A percentile compares a stretch with the other conserved stretches of the same genome.
Conservation (phyloP, 805 yeast genomes). For the Cyberlindnera misumaiensis region DNA sequence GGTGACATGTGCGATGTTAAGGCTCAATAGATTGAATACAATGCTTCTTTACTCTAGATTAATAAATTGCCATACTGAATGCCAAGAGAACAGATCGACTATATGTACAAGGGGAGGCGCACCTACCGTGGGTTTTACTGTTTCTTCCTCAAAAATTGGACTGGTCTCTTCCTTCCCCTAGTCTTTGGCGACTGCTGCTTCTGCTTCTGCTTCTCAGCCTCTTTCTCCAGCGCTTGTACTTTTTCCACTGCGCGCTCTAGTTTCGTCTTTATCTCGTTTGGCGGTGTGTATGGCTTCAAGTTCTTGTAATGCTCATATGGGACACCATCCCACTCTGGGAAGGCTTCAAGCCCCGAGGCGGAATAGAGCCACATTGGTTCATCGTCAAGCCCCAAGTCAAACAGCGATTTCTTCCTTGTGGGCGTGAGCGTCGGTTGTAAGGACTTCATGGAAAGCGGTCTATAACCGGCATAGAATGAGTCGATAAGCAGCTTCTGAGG, state of each 20-base stretch:
- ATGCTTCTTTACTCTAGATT: background rate
- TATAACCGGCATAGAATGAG: slow-evolving; percentile 16
- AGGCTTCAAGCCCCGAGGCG: slow-evolving; percentile 30
- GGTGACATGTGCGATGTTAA: slow-evolving; percentile 41
- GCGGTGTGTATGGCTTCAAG: slow-evolving; percentile 30
- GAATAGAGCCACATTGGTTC: slow-evolving; percentile 29
- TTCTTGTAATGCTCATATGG: slow-evolving; percentile 10
- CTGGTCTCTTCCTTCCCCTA: slow-evolving; percentile 13
- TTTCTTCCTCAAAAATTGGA: slow-evolving; percentile 4
- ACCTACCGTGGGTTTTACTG: slow-evolving; percentile 1
- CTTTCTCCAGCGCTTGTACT: slow-evolving; percentile 3
- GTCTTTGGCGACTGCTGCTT: slow-evolving; percentile 1
- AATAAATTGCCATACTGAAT: background rate
- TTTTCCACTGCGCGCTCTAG: slow-evolving; percentile 2
- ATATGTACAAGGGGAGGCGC: slow-evolving; percentile 1
- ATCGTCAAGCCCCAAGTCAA: slow-evolving; percentile 15
- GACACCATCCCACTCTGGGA: slow-evolving; percentile 25
- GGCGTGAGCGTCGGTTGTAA: slow-evolving; percentile 11
- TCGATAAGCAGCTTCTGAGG: slow-evolving; percentile 16
- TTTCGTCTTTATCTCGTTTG: slow-evolving; percentile 11
- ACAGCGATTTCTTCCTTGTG: slow-evolving; percentile 17
- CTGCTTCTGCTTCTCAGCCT: background rate
- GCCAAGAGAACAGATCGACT: background rate
- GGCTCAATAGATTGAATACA: slow-evolving; percentile 3
- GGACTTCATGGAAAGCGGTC: slow-evolving; percentile 20